These are phyloP conservation scores for Geotrichum macrosporum DNA, from an alignment of 1,139 yeast genomes.

Conservation along the genomic window DNA sequence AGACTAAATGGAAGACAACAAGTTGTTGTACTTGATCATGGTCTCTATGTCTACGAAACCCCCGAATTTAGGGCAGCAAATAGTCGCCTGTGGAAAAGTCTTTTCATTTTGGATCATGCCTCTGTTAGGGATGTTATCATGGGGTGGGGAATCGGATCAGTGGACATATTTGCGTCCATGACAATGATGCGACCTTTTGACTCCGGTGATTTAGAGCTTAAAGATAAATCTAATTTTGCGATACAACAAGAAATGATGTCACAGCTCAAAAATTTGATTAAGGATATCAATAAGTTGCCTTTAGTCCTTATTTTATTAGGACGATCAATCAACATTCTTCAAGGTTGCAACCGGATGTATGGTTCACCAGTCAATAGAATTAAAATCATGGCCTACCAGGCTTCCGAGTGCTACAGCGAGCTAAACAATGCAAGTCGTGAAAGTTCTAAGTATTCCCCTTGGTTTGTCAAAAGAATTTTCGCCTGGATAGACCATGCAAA, in stretches of 20 bases:
- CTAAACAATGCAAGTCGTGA: not conserved
- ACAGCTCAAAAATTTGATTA: constrained; percentile 47
- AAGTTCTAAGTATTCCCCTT: not conserved
- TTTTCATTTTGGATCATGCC: constrained; percentile 50
- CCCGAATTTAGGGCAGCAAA: constrained; percentile 54
- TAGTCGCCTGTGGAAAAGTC: constrained; percentile 57
- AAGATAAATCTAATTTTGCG: constrained; percentile 28
- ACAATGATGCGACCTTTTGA: constrained; percentile 50
- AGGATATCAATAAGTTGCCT: constrained; percentile 65
- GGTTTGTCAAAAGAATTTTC: constrained; percentile 10
- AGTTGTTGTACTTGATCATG: constrained; percentile 70
- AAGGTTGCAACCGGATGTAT: constrained; percentile 58
- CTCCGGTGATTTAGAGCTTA: not conserved
- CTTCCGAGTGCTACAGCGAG: constrained; percentile 34
- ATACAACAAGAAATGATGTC: constrained; percentile 40
- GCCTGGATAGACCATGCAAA: constrained; percentile 13
- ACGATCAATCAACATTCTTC: constrained; percentile 70
- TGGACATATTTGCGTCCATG: constrained; percentile 60
- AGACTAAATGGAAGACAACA: constrained; percentile 45
- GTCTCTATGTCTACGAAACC: constrained; percentile 56
- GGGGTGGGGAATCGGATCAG: constrained; percentile 69
- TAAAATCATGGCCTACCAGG: constrained; percentile 56
- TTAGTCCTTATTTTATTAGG: constrained; percentile 60
- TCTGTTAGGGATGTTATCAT: constrained; percentile 49
- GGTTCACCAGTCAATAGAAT: constrained; percentile 74